Evolutionary conservation across 192 early-diverging fungal species (phyloP), one percentile per base, ranked within the genome.

Genomic region (Coemansia sp.): DNA sequence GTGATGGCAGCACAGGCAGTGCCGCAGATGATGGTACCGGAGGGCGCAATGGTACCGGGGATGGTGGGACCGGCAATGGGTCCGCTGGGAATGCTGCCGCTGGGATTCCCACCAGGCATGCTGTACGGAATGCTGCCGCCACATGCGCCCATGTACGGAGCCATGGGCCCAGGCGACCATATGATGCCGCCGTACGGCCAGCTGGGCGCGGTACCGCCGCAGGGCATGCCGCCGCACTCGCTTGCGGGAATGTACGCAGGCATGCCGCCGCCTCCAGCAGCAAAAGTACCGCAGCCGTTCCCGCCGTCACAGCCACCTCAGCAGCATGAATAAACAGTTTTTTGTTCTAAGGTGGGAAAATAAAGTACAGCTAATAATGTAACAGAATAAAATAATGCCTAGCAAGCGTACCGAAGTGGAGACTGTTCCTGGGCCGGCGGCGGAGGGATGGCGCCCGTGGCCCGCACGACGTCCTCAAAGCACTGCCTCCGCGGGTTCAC

Each of bases 71-170:
- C 40, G 6, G 40, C 40, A 16, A 13, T 42, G 40, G 40, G 40
- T 16, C 40, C 14, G 0, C 40, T 42, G 40, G n/a, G n/a, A 6
- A 42, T 75, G 39, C 71, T 57, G 45, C 70, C 70, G 21, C 62
- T 73, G 70, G 72, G 57, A 8, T 75, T 75, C 61, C 72, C 58
- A 15, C 60, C 72, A 5, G 43, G 51, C 51, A 68, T 75, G 72
- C 68, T 75, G 72, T 75, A 54, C 30, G 72, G 72, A 5, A 75
- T 75, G 72, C 52, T 67, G 59, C 70, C 70, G 28, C 64, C 64
- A 26, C 55, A 49, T 41, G 56, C 52, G 6, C 64, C 64, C 11
- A 68, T 75, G 65, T 68, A 55, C 57, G 72, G 61, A 42, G 16
- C 16, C n/a, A 42, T 42, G 40, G 40, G 40, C 40, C n/a, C n/a